A percentile compares a stretch with the other conserved stretches of the same genome.
Conservation (phyloP, 192 early-diverging fungal genomes). For the Podila epigama region DNA sequence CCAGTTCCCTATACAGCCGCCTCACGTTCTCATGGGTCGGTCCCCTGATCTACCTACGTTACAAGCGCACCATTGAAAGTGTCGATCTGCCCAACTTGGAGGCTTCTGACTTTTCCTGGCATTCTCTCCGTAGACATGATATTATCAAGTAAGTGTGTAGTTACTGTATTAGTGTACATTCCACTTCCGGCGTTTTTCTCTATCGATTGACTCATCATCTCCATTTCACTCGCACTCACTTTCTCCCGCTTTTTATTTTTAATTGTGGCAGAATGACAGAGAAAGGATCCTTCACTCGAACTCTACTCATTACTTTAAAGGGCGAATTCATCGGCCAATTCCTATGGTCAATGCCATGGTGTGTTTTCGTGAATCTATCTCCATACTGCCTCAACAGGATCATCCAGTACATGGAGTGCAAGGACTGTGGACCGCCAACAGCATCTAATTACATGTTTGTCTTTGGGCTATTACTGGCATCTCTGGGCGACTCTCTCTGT, state of each 20-base stretch:
- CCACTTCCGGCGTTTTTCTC: neutral
- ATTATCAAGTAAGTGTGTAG: constrained; percentile 6
- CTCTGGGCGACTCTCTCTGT: constrained; percentile 50
- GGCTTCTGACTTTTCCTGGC: constrained; percentile 43
- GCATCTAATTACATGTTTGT: constrained; percentile 58
- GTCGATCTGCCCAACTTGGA: constrained; percentile 67
- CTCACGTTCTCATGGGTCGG: constrained; percentile 49
- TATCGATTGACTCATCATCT: neutral
- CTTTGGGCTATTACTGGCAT: constrained; percentile 61
- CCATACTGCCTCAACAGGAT: constrained; percentile 47
- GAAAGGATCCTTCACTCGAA: constrained; percentile 15
- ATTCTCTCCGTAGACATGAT: neutral
- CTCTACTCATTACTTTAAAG: constrained; percentile 7
- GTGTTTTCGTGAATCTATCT: constrained; percentile 15
- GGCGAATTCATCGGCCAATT: constrained; percentile 36
- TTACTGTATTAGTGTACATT: too few species aligned
- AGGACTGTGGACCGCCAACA: constrained; percentile 31
- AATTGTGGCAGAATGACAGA: neutral
- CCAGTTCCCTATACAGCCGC: constrained; percentile 29
- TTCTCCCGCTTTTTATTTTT: neutral
- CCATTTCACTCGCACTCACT: neutral
- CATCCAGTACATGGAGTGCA: constrained; percentile 43
- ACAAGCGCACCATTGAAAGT: constrained; percentile 59
- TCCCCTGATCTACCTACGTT: constrained; percentile 55
- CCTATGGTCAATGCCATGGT: constrained; percentile 32